Base-by-base conservation (phyloP, 2,329 filamentous ascomycete species). In the Exophiala sideris region DNA sequence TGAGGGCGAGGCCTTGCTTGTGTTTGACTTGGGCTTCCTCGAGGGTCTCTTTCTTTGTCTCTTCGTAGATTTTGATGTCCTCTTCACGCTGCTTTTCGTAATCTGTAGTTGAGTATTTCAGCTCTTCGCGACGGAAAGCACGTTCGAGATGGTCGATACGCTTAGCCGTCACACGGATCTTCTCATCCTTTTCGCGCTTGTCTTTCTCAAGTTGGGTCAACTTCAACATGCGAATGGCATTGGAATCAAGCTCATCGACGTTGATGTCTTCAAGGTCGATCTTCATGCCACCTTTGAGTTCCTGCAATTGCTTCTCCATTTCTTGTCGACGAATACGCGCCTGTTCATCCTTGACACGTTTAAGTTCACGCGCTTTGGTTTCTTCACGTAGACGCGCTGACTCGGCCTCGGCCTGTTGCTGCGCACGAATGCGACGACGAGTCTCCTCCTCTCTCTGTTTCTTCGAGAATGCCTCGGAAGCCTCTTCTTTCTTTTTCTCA, bases 81-180 rank as follows among this genome's bases (percentile, higher is more conserved):
- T 75, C 78, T 68, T 91, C 83, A 69, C 86, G 85, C 75, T 99
- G 94, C 65, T 78, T 79, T 61, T 88, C 87, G 68, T 95, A 96
- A 68, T 99, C 94, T 47, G 86, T 84, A 54, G 85, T 78, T 55
- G 97, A 78, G 74, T 96, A 92, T 83, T 96, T 96, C 67, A 87
- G 76, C 74, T 99, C 94, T 76, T 97, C 94, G 71, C 92, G 89
- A 67, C 94, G 87, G 82, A 95, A 95, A 35, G 94, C 94, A 77
- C 94, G 89, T 79, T 99, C 94, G 65, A 99, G 78, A 75, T 99
- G 92, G 69, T 99, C 94, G 66, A 96, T 89, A 61, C 94, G 88
- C 83, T 96, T 97, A 71, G 88, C 90, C 57, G 91, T 95, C 65
- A 95, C 84, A 66, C 91, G 87, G 49, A 97, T 83, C 70, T 88